Evolutionary conservation across 2,329 filamentous ascomycete genomes (phyloP).

Genomic region (Davidsoniella australis): DNA sequence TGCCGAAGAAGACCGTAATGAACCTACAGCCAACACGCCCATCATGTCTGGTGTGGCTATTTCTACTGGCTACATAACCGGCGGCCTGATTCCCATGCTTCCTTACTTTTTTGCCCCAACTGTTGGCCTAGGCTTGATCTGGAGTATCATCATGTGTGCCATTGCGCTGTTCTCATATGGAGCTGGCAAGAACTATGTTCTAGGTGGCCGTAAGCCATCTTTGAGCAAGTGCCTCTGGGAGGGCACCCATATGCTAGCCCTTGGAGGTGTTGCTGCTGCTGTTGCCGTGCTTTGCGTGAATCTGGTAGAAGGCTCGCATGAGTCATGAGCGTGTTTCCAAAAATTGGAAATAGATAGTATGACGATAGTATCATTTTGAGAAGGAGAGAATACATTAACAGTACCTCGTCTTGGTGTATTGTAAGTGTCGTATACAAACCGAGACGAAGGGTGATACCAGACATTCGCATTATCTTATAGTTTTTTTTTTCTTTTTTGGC

Average conservation of each 20-base stretch:
- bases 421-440: too few relatives aligned
- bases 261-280: constrained; percentile 20
- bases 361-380: background rate
- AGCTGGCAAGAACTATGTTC: constrained; percentile 30
- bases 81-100: constrained; percentile 42
- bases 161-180: constrained; percentile 39
- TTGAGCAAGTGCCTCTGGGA: constrained; percentile 15
- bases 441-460: too few relatives aligned
- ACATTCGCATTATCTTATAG: too few relatives aligned
- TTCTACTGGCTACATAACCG: constrained; percentile 42
- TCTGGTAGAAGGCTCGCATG: constrained; percentile 1
- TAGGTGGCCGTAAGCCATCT: constrained; percentile 16
- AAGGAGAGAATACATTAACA: too few relatives aligned
- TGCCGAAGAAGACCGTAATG: constrained; percentile 14
- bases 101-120: constrained; percentile 39
- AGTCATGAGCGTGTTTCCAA: background rate
- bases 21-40: constrained; percentile 19
- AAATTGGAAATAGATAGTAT: background rate
- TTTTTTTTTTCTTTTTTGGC: too few relatives aligned
- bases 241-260: constrained; percentile 20
- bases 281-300: constrained; percentile 19
- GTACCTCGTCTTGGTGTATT: too few relatives aligned
- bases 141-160: constrained; percentile 37
- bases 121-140: constrained; percentile 28
- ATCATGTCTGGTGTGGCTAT: constrained; percentile 39